A percentile compares a stretch with the other conserved stretches of the same genome.
Conservation (phyloP, 805 yeast genomes). For the Metschnikowia gruessii region DNA sequence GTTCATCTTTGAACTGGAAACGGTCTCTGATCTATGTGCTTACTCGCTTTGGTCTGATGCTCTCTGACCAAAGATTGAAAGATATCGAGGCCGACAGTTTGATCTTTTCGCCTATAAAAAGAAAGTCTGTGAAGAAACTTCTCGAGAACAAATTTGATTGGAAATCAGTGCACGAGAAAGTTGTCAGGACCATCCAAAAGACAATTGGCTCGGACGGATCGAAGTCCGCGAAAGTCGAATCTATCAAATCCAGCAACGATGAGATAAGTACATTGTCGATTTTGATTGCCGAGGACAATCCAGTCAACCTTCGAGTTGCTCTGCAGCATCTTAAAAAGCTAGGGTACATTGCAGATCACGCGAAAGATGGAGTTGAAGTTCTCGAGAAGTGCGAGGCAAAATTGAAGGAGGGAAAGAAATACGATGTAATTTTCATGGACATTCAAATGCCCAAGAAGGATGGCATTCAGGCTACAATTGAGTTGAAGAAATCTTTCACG, state of each 20-base stretch:
- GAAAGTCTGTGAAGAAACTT: constrained; percentile 22
- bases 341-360: constrained; percentile 52
- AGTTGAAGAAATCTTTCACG: constrained; percentile 31
- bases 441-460: constrained; percentile 55
- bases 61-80: constrained; percentile 22
- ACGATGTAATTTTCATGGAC: constrained; percentile 56
- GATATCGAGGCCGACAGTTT: constrained; percentile 22
- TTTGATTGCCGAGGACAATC: constrained; percentile 55
- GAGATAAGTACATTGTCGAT: constrained; percentile 40
- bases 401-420: constrained; percentile 28
- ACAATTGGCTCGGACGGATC: background rate
- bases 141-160: constrained; percentile 9
- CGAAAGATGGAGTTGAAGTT: constrained; percentile 49
- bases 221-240: background rate
- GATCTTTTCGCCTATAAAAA: constrained; percentile 30
- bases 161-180: constrained; percentile 5
- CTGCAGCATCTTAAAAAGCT: constrained; percentile 46
- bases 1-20: constrained; percentile 6
- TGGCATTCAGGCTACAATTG: constrained; percentile 50
- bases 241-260: background rate
- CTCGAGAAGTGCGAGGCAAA: constrained; percentile 33
- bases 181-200: constrained; percentile 4
- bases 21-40: constrained; percentile 23
- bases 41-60: constrained; percentile 30
- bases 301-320: constrained; percentile 49